These are phyloP conservation scores for Ajuga chamaepitys DNA, from an alignment of 257 asterid species.

Conservation along the genomic window DNA sequence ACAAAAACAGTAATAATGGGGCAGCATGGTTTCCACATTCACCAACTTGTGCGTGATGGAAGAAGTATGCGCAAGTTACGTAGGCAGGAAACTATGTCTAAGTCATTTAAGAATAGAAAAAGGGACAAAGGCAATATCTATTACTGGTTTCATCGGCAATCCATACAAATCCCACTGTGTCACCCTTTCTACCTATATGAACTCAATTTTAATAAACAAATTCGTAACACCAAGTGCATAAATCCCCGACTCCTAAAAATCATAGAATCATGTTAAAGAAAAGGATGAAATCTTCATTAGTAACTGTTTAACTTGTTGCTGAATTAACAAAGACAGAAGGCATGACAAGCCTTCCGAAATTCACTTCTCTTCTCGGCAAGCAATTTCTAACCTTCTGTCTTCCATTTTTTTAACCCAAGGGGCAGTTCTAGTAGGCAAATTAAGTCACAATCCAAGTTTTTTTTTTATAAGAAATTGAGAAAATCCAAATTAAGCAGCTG, in stretches of 20 bases:
- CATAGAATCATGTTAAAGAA: neutral
- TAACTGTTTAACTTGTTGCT: neutral
- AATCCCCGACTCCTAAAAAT: neutral
- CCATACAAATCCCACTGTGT: neutral
- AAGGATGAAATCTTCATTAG: neutral
- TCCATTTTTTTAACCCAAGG: neutral
- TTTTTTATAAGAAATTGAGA: too few relatives aligned
- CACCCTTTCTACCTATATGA: neutral
- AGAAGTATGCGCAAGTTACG: neutral
- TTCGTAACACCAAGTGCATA: neutral
- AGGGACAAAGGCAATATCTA: neutral
- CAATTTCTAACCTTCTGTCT: neutral
- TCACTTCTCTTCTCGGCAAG: slow-evolving; percentile 9
- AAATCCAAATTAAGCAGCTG: neutral
- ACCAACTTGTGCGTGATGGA: neutral
- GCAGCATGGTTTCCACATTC: neutral
- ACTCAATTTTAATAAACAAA: neutral
- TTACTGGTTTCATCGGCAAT: neutral
- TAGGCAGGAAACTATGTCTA: neutral
- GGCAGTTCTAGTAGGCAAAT: neutral
- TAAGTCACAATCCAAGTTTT: neutral
- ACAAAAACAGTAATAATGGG: neutral
- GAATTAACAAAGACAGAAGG: neutral
- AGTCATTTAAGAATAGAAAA: neutral
- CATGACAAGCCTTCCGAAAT: neutral